A percentile compares a stretch with the other conserved stretches of the same genome.
Evolutionary conservation across 371 early-diverging fungal species (phyloP).

Genomic region (Phascolomyces articulosus): DNA sequence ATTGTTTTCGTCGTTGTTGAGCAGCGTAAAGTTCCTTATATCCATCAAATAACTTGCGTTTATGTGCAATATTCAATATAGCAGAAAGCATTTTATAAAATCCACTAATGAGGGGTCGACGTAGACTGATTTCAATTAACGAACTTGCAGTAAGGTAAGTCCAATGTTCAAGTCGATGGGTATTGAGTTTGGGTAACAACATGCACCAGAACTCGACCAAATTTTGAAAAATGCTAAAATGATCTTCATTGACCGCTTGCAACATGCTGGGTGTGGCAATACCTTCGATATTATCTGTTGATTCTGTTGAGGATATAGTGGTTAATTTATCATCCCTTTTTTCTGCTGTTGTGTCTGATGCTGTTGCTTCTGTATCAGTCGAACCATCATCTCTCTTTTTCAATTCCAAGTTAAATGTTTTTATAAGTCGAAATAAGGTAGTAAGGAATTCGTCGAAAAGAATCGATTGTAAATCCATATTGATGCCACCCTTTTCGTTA

Average conservation of each 20-base stretch:
- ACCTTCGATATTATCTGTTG: too few species aligned
- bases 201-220: conserved; percentile 69
- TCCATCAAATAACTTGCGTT: conserved; percentile 37
- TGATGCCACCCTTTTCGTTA: not conserved
- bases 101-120: conserved; percentile 71
- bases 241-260: conserved; percentile 61
- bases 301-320: too few species aligned
- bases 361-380: not conserved
- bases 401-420: conserved; percentile 38
- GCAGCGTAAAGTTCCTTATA: conserved; percentile 14
- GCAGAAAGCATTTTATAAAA: conserved; percentile 73
- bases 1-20: conserved; percentile 9
- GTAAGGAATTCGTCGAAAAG: conserved; percentile 40
- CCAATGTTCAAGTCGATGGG: conserved; percentile 60
- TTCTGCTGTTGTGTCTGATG: not conserved
- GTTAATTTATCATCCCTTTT: too few species aligned
- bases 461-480: conserved; percentile 12
- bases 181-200: conserved; percentile 53
- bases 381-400: conserved; percentile 15
- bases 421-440: conserved; percentile 25
- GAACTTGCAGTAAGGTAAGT: conserved; percentile 54
- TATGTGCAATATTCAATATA: conserved; percentile 49
- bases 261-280: conserved; percentile 23
- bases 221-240: conserved; percentile 72
- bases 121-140: conserved; percentile 56